Percentiles rank a stretch among this genome's conserved stretches.
These are phyloP conservation scores for Neurospora crassa DNA, from an alignment of 2,329 filamentous ascomycete genomes.

Conservation along the genomic window DNA sequence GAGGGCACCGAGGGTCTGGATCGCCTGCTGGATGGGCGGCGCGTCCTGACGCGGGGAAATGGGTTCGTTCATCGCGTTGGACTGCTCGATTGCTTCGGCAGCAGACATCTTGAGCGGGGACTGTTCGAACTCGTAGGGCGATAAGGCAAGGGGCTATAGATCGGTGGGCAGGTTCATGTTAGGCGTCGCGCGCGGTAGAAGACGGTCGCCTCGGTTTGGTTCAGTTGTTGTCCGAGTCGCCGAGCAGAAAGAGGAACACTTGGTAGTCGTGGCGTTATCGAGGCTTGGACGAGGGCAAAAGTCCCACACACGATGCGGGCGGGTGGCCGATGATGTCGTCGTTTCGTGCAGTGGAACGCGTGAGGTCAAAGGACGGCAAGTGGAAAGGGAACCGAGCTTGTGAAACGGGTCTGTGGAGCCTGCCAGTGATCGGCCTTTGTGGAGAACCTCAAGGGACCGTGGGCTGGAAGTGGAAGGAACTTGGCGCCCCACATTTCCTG, in stretches of 20 bases:
- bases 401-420: not conserved
- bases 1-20: conserved; percentile 21
- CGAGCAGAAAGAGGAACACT: not conserved
- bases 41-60: conserved; percentile 28
- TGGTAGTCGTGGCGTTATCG: not conserved
- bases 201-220: not conserved
- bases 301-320: not conserved
- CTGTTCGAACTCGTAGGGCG: not conserved
- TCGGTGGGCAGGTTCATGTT: not conserved
- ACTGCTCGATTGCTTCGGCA: conserved; percentile 6
- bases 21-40: conserved; percentile 24
- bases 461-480: not conserved
- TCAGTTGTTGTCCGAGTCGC: not conserved
- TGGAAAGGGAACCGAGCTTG: not conserved
- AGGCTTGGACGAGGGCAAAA: not conserved
- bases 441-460: not conserved
- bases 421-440: not conserved
- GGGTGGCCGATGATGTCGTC: not conserved
- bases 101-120: not conserved
- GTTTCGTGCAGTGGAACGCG: not conserved
- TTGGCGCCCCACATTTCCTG: not conserved
- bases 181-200: not conserved
- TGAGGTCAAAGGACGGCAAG: not conserved
- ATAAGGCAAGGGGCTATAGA: not conserved
- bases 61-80: conserved; percentile 21